Evolutionary conservation across 805 yeast species (phyloP), one percentile per base, ranked within the genome.

Genomic region (Metschnikowia henanensis): DNA sequence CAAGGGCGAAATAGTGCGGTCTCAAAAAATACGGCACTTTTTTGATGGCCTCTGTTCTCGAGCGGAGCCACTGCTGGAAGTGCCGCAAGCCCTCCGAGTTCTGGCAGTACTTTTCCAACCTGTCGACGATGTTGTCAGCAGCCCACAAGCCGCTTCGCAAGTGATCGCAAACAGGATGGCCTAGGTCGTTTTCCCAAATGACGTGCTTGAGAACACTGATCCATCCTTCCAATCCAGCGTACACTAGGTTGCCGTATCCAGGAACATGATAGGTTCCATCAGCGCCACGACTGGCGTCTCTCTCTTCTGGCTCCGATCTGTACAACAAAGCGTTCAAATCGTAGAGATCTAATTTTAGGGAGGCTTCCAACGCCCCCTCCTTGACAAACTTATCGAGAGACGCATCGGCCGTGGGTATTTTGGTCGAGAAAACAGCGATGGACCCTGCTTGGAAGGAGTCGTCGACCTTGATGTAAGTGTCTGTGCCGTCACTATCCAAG

Each of bases 191-290:
- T 31, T 70, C 66, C 59, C 73, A 70, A 19, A 90, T 82, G 2
- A 89, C 76, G 22, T 70, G 61, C 44, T 79, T 75, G 51, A 92
- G 64, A 1, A 81, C 83, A 0, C 88, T 72, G 35, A 82, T 78
- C 96, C 96, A 92, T 1, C 99, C 98, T 62, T 89, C 95, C 18
- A 94, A 68, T 9, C 99, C 99, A 31, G 96, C 91, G 63, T 88
- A 92, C 0, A 81, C 84, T 35, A 91, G 68, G 13, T 70, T 69
- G 0, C 97, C 97, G 61, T 76, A 69, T 23, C 75, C 71, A 1
- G 98, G 97, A 36, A 92, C 73, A 37, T 66, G 61, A 64, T 94
- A 92, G 0, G 78, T 78, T 8, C 97, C 96, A 35, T 76, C 83
- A 7, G 62, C 55, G 5, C 96, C 95, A 18, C 65, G 75, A 52